Conservation (phyloP, 352 stramenopile genomes). For the Aphanomyces euteiches region DNA sequence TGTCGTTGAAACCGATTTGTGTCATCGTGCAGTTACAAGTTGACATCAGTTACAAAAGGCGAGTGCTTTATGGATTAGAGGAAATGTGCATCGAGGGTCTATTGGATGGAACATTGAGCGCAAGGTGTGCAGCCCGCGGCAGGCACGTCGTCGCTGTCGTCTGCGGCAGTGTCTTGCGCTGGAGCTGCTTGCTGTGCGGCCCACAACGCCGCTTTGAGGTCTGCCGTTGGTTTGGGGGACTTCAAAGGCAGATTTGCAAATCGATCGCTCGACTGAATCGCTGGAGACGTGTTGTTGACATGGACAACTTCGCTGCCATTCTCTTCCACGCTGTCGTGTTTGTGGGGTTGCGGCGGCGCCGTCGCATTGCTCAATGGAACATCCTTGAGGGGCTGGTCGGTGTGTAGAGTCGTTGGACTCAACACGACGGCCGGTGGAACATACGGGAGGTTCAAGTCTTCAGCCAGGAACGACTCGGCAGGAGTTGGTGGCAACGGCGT, state of each 20-base stretch:
- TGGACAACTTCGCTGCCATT: slow-evolving; percentile 10
- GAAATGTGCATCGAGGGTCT: no score
- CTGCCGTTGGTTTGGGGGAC: neutral
- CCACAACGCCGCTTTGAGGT: neutral
- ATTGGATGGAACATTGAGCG: no score
- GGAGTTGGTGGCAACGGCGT: neutral
- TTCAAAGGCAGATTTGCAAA: neutral
- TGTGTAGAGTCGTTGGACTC: neutral
- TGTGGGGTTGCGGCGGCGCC: neutral
- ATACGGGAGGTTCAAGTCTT: neutral
- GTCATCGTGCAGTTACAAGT: no score
- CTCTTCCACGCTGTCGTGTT: slow-evolving; percentile 24
- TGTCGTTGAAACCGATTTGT: no score
- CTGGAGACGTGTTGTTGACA: slow-evolving; percentile 11
- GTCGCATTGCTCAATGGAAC: no score
- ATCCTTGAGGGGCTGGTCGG: no score
- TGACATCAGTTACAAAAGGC: no score
- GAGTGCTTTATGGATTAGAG: no score
- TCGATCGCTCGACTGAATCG: slow-evolving; percentile 14
- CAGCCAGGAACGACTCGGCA: neutral
- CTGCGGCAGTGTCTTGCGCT: no score
- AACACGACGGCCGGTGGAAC: neutral
- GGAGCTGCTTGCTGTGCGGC: no score
- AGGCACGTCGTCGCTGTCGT: no score
- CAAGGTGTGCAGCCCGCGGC: no score